phyloP scores from a whole-genome alignment of 352 stramenopile species.

The Elongisporangium senticosum region DNA sequence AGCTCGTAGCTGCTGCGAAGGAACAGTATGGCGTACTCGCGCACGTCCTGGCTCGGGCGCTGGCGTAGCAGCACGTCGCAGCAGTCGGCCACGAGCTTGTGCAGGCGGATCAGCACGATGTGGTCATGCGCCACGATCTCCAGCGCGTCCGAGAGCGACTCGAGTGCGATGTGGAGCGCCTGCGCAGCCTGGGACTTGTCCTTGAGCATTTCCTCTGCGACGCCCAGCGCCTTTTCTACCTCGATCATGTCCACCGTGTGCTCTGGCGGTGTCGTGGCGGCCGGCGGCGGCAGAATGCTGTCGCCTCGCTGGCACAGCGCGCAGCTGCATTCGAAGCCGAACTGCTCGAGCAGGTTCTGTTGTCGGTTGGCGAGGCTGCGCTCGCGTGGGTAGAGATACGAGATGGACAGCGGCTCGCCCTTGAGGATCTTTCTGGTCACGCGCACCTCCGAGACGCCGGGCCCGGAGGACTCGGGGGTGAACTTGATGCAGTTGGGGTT shows the following conservation, averaged over 20 bases:
- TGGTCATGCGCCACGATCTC: slow-evolving; percentile 84
- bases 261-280: slow-evolving; percentile 3
- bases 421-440: slow-evolving; percentile 78
- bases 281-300: slow-evolving; percentile 41
- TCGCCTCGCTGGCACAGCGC: slow-evolving; percentile 64
- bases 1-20: slow-evolving; percentile 82
- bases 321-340: slow-evolving; percentile 85
- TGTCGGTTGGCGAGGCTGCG: slow-evolving; percentile 78
- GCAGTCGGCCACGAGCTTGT: slow-evolving; percentile 88
- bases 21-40: slow-evolving; percentile 85
- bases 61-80: slow-evolving; percentile 80
- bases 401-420: slow-evolving; percentile 90
- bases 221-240: slow-evolving; percentile 57
- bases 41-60: slow-evolving; percentile 52
- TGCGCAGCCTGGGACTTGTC: slow-evolving; percentile 30
- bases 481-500: slow-evolving; percentile 96
- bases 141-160: slow-evolving; percentile 74
- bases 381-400: slow-evolving; percentile 90
- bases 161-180: slow-evolving; percentile 65
- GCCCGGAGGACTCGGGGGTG: slow-evolving; percentile 39
- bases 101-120: slow-evolving; percentile 86
- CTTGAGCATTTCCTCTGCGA: slow-evolving; percentile 62
- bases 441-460: slow-evolving; percentile 87
- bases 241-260: slow-evolving; percentile 29
- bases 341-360: slow-evolving; percentile 86